Percentiles rank a stretch among this genome's conserved stretches.
Conservation (phyloP, 805 yeast genomes). For the Saturnispora diversa region DNA sequence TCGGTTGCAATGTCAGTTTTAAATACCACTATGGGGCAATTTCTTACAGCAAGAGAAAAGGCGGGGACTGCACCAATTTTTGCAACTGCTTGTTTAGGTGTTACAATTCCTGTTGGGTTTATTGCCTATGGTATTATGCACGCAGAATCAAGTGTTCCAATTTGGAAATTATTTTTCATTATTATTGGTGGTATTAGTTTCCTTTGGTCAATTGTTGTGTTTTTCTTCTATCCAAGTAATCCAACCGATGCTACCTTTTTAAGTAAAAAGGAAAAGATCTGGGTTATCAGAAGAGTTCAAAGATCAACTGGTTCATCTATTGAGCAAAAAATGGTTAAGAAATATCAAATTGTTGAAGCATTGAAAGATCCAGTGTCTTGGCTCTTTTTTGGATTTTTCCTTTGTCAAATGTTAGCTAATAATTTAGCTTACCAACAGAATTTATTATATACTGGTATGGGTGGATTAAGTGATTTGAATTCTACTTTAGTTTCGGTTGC, state of each 20-base stretch:
- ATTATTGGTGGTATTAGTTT: slow-evolving; percentile 51
- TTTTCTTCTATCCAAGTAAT: slow-evolving; percentile 45
- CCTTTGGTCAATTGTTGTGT: slow-evolving; percentile 28
- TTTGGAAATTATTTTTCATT: slow-evolving; percentile 50
- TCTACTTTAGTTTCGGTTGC: slow-evolving; percentile 50
- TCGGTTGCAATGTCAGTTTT: slow-evolving; percentile 37
- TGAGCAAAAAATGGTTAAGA: slow-evolving; percentile 41
- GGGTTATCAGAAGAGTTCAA: slow-evolving; percentile 38
- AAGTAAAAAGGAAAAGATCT: slow-evolving; percentile 40
- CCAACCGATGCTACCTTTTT: slow-evolving; percentile 46
- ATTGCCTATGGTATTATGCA: slow-evolving; percentile 33
- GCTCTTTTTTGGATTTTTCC: slow-evolving; percentile 34
- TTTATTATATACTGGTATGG: slow-evolving; percentile 38
- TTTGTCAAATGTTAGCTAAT: slow-evolving; percentile 44
- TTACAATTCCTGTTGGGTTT: slow-evolving; percentile 32
- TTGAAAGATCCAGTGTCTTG: slow-evolving; percentile 42
- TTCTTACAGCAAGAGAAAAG: slow-evolving; percentile 36
- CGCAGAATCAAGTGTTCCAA: slow-evolving; percentile 21
- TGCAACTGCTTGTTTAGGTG: slow-evolving; percentile 43
- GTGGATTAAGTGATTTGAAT: slow-evolving; percentile 32
- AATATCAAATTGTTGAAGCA: slow-evolving; percentile 42
- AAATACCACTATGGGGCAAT: slow-evolving; percentile 42
- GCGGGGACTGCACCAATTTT: slow-evolving; percentile 48
- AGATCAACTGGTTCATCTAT: slow-evolving; percentile 32
- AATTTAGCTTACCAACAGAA: slow-evolving; percentile 47